These are phyloP conservation scores for Suzukiozyma palmioleophila DNA, from an alignment of 1,139 yeast genomes.

Conservation along the genomic window DNA sequence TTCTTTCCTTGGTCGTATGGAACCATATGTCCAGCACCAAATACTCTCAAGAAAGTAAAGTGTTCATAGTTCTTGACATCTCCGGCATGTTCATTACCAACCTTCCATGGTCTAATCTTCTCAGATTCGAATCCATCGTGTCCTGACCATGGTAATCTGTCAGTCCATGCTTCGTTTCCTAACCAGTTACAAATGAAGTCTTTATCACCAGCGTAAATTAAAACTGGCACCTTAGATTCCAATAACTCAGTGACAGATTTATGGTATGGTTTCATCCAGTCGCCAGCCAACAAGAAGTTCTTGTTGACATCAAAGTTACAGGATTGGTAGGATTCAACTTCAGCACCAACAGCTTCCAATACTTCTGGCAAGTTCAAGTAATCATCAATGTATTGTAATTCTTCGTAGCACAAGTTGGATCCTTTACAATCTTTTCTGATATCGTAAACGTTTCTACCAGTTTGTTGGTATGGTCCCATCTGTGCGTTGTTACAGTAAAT, in stretches of 20 bases:
- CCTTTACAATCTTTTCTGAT: constrained; percentile 85
- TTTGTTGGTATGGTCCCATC: constrained; percentile 81
- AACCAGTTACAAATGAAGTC: constrained; percentile 86
- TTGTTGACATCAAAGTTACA: constrained; percentile 85
- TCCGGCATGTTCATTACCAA: constrained; percentile 39
- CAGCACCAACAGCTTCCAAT: constrained; percentile 85
- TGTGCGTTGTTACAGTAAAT: constrained; percentile 87
- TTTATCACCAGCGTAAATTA: constrained; percentile 82
- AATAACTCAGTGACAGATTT: constrained; percentile 59
- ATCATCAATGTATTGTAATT: constrained; percentile 27
- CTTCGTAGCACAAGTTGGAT: constrained; percentile 64
- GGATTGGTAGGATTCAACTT: constrained; percentile 75
- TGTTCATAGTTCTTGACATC: constrained; percentile 43
- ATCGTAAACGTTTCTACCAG: constrained; percentile 93
- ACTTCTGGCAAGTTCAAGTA: constrained; percentile 35
- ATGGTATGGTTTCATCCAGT: constrained; percentile 86
- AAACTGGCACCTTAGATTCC: constrained; percentile 59
- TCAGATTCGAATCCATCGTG: constrained; percentile 44
- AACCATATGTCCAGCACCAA: constrained; percentile 50
- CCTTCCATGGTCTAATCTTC: constrained; percentile 39
- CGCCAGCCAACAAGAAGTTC: constrained; percentile 81
- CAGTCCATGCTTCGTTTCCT: constrained; percentile 82
- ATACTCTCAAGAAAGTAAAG: constrained; percentile 45
- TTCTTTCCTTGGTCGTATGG: constrained; percentile 46
- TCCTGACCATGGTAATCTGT: constrained; percentile 64